phyloP scores from a whole-genome alignment of 2,329 filamentous ascomycete genomes.

The Boeremia exigua region DNA sequence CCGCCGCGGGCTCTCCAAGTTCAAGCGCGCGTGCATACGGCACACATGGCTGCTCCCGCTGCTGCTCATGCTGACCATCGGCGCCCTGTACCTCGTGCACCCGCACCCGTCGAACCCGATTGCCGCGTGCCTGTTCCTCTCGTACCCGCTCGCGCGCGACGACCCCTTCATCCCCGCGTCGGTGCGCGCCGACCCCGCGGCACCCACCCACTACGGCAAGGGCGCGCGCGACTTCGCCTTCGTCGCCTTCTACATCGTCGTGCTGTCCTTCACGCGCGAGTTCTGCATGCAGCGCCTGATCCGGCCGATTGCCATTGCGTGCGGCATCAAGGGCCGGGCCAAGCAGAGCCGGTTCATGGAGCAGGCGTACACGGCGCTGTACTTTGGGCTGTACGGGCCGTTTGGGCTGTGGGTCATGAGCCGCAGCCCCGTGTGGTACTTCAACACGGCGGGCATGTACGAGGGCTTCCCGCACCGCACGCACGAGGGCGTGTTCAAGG shows the following conservation, averaged over 20 bases:
- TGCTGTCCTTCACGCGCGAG: constrained; percentile 91
- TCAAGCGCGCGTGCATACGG: constrained; percentile 53
- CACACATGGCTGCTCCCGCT: constrained; percentile 74
- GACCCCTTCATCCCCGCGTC: constrained; percentile 34
- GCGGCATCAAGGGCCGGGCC: constrained; percentile 71
- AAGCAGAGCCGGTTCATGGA: constrained; percentile 96
- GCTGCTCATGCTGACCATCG: constrained; percentile 67
- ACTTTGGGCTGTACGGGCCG: constrained; percentile 83
- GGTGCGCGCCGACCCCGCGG: constrained; percentile 48
- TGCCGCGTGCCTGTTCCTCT: constrained; percentile 84
- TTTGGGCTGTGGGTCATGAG: constrained; percentile 91
- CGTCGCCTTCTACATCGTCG: constrained; percentile 85
- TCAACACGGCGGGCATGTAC: constrained; percentile 90
- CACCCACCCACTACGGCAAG: constrained; percentile 77
- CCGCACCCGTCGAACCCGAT: constrained; percentile 80
- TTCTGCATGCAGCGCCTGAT: constrained; percentile 94
- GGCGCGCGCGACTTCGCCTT: constrained; percentile 86
- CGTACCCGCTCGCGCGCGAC: constrained; percentile 73
- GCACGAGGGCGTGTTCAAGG: constrained; percentile 84
- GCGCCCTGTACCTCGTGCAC: constrained; percentile 74
- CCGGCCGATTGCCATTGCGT: constrained; percentile 73
- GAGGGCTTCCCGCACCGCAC: constrained; percentile 83
- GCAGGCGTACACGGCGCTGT: constrained; percentile 91
- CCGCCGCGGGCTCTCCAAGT: constrained; percentile 52
- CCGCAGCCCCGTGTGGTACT: constrained; percentile 92